Evolutionary conservation across 768 basidiomycete species (phyloP).

Genomic region (Psilocybe tampanensis): DNA sequence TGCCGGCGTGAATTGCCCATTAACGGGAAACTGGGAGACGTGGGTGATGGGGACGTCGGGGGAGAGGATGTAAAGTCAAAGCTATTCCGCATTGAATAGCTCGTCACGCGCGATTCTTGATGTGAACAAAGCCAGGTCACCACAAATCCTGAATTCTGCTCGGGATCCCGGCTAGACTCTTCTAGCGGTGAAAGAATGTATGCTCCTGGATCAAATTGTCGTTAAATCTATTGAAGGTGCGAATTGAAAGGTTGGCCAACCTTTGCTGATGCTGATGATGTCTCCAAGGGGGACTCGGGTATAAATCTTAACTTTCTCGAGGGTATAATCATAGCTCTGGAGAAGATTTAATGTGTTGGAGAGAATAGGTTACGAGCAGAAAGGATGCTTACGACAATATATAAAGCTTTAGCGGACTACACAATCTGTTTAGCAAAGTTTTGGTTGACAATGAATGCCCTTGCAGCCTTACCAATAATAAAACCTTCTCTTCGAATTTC

Average conservation of each 20-base stretch:
- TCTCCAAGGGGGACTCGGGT: slow-evolving; percentile 87
- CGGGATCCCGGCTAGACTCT: slow-evolving; percentile 85
- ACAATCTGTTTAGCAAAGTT: neutral
- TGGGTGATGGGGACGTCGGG: slow-evolving; percentile 12
- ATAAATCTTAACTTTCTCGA: slow-evolving; percentile 90
- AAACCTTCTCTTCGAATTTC: slow-evolving; percentile 92
- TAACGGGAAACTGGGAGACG: slow-evolving; percentile 19
- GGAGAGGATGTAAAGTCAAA: slow-evolving; percentile 31
- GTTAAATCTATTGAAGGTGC: slow-evolving; percentile 1
- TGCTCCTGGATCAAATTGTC: slow-evolving; percentile 55
- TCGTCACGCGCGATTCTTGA: slow-evolving; percentile 76
- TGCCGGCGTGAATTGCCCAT: slow-evolving; percentile 2
- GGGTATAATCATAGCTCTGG: slow-evolving; percentile 91
- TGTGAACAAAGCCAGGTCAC: slow-evolving; percentile 76
- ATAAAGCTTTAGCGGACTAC: slow-evolving; percentile 58
- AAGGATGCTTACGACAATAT: slow-evolving; percentile 65
- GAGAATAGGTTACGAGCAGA: neutral
- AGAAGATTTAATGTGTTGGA: neutral
- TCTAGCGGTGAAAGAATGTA: slow-evolving; percentile 95
- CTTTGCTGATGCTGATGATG: slow-evolving; percentile 78
- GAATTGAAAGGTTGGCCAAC: slow-evolving; percentile 37
- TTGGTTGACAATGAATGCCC: neutral
- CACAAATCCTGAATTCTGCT: slow-evolving; percentile 88
- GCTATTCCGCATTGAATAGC: slow-evolving; percentile 84
- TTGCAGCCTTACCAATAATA: slow-evolving; percentile 69